These are phyloP conservation scores for Pseudogymnoascus sp. DNA, from an alignment of 2,329 filamentous ascomycete genomes.

Conservation along the genomic window DNA sequence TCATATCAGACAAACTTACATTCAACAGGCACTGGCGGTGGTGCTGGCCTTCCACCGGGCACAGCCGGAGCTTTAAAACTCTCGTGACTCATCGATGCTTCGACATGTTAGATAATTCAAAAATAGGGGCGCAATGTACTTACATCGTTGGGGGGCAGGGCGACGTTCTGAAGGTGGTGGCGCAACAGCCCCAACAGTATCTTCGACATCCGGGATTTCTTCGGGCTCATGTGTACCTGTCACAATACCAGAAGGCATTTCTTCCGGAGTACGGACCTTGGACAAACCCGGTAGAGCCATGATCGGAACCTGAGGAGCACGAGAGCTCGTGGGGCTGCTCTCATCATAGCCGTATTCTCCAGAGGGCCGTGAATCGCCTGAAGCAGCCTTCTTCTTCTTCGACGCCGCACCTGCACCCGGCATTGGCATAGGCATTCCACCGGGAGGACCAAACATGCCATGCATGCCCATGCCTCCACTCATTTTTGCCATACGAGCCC, in stretches of 20 bases:
- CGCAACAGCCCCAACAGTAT: slow-evolving; percentile 44
- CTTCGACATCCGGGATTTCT: slow-evolving; percentile 49
- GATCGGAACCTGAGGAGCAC: slow-evolving; percentile 50
- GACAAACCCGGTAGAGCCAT: slow-evolving; percentile 69
- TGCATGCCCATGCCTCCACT: slow-evolving; percentile 96
- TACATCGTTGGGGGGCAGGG: slow-evolving; percentile 31
- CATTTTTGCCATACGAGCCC: slow-evolving; percentile 97
- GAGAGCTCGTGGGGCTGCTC: slow-evolving; percentile 31
- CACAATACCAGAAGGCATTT: slow-evolving; percentile 27
- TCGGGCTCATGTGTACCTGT: slow-evolving; percentile 34
- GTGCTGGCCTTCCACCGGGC: slow-evolving; percentile 42
- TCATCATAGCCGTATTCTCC: slow-evolving; percentile 40
- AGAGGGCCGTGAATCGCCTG: slow-evolving; percentile 36
- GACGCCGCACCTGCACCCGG: slow-evolving; percentile 45
- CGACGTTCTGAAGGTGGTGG: slow-evolving; percentile 32
- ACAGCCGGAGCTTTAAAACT: slow-evolving; percentile 24
- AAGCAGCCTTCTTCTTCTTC: slow-evolving; percentile 40
- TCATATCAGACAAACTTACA: slow-evolving; percentile 42
- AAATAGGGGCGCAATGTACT: neutral
- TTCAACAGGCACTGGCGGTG: slow-evolving; percentile 52
- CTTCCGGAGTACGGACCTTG: slow-evolving; percentile 42
- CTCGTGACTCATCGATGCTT: slow-evolving; percentile 1
- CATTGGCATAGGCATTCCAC: slow-evolving; percentile 55
- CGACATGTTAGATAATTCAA: neutral
- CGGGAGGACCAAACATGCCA: slow-evolving; percentile 77